These are phyloP conservation scores for Cladosporium sp. DNA, from an alignment of 2,329 filamentous ascomycete species.

Conservation along the genomic window DNA sequence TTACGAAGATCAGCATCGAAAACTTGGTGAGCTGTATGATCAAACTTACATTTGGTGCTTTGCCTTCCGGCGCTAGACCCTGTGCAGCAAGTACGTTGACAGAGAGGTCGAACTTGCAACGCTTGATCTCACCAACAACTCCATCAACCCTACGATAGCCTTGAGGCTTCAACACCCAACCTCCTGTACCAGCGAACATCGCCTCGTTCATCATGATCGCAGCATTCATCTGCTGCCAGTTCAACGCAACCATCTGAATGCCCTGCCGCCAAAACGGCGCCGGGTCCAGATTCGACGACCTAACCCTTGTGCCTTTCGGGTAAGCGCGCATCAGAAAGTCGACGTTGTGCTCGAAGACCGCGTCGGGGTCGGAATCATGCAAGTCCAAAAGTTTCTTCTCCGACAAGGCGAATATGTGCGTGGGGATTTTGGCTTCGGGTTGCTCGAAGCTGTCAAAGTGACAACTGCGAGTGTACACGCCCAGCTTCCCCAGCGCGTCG, in stretches of 20 bases:
- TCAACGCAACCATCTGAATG: constrained; percentile 85
- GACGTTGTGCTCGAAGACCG: constrained; percentile 76
- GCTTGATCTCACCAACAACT: constrained; percentile 16
- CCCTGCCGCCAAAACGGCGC: constrained; percentile 81
- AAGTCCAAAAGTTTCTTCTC: constrained; percentile 63
- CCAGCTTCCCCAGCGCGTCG: constrained; percentile 65
- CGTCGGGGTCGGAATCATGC: constrained; percentile 49
- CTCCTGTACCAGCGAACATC: constrained; percentile 77
- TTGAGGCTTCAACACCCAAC: constrained; percentile 80
- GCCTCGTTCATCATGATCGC: constrained; percentile 95
- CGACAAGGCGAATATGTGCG: constrained; percentile 61
- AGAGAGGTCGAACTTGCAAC: constrained; percentile 54
- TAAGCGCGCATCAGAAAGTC: constrained; percentile 82
- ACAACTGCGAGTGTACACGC: constrained; percentile 81
- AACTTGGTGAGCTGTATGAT: background rate
- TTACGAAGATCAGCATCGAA: background rate
- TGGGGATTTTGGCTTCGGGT: constrained; percentile 52
- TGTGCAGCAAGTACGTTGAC: constrained; percentile 75
- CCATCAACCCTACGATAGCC: constrained; percentile 55
- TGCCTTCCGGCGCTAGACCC: constrained; percentile 56
- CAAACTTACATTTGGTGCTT: constrained; percentile 35
- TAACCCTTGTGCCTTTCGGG: constrained; percentile 74
- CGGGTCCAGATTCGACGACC: constrained; percentile 83
- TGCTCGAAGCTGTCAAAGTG: constrained; percentile 70
- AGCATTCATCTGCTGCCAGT: constrained; percentile 88